Conservation (phyloP, 768 basidiomycete species). For the Collybiopsis luxurians region DNA sequence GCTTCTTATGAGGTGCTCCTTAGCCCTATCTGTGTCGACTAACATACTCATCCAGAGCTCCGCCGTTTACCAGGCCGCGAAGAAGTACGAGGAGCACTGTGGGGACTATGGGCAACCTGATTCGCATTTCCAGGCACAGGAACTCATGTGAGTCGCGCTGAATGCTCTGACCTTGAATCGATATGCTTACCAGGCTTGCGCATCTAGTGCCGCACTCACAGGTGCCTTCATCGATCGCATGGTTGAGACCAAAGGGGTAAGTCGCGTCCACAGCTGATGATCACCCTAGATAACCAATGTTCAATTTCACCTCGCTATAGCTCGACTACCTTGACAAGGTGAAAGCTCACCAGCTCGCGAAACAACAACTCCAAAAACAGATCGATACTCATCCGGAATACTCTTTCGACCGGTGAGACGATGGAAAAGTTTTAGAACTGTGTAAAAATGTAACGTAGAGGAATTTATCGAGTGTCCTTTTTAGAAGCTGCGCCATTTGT, state of each 20-base stretch:
- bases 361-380: too few species aligned
- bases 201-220: constrained; percentile 37
- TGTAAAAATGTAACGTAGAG: too few species aligned
- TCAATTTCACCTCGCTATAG: too few species aligned
- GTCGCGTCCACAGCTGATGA: constrained; percentile 4
- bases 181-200: not conserved
- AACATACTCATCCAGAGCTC: too few species aligned
- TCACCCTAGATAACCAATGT: not conserved
- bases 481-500: too few species aligned
- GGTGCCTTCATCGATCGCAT: constrained; percentile 40
- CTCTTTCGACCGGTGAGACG: too few species aligned
- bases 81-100: constrained; percentile 45
- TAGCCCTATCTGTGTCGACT: too few species aligned
- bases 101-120: constrained; percentile 35
- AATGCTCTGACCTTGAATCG: not conserved
- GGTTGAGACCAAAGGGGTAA: constrained; percentile 48
- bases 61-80: constrained; percentile 36
- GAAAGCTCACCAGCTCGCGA: constrained; percentile 28
- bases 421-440: too few species aligned
- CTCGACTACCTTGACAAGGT: constrained; percentile 39
- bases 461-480: too few species aligned
- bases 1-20: constrained; percentile 44
- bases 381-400: too few species aligned
- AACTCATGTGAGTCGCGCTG: constrained; percentile 29
- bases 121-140: constrained; percentile 43